Evolutionary conservation across 371 early-diverging fungal genomes (phyloP).

Genomic region (Lichtheimia corymbifera): DNA sequence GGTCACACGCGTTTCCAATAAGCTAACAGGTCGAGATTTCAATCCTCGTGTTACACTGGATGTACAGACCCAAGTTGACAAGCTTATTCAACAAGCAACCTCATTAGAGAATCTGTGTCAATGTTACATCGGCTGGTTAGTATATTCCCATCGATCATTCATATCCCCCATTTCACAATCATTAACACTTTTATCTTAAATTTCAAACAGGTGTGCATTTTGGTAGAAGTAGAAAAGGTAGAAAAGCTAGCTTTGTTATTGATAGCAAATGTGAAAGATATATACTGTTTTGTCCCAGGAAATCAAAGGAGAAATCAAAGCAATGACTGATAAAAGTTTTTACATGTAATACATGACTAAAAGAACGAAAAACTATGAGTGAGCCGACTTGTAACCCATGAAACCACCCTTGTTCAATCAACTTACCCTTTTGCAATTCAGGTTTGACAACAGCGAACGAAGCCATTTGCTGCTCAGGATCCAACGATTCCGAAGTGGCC

Average conservation of each 20-base stretch:
- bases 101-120: constrained; percentile 94
- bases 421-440: constrained; percentile 32
- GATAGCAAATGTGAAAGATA: too few relatives aligned
- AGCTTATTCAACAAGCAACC: constrained; percentile 93
- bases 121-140: constrained; percentile 95
- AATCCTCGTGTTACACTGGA: constrained; percentile 80
- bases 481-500: constrained; percentile 27
- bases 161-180: background rate
- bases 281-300: too few relatives aligned
- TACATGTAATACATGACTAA: constrained; percentile 24
- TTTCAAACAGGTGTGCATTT: constrained; percentile 13
- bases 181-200: background rate
- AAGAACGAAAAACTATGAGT: background rate
- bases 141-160: background rate
- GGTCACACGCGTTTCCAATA: constrained; percentile 71
- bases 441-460: constrained; percentile 37
- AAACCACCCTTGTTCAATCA: constrained; percentile 4
- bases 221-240: constrained; percentile 2
- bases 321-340: background rate
- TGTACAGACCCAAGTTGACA: constrained; percentile 88
- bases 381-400: background rate
- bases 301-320: background rate
- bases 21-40: constrained; percentile 92
- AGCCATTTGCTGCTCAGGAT: constrained; percentile 29
- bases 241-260: too few relatives aligned